These are phyloP conservation scores for Cyberlindnera meyerae DNA, from an alignment of 805 yeast species.

Conservation along the genomic window DNA sequence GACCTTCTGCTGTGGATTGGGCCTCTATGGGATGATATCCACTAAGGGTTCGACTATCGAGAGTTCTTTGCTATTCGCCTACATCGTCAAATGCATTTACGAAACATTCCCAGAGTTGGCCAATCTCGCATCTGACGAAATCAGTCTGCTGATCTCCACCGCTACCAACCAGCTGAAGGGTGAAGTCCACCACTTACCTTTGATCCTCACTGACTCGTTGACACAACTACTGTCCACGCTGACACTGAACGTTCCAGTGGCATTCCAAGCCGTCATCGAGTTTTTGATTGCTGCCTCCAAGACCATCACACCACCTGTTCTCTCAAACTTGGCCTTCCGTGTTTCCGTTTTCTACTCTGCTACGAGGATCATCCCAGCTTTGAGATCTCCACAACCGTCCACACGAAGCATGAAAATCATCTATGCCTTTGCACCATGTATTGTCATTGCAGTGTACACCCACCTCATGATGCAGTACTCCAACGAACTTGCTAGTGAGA, in stretches of 20 bases:
- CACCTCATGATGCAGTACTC: constrained; percentile 81
- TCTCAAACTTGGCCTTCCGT: constrained; percentile 78
- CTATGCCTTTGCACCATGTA: constrained; percentile 89
- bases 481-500: constrained; percentile 63
- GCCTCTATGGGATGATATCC: constrained; percentile 78
- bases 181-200: constrained; percentile 29
- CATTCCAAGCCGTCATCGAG: constrained; percentile 31
- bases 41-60: constrained; percentile 89
- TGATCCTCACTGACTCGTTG: constrained; percentile 25
- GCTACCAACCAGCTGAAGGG: constrained; percentile 29
- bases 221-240: constrained; percentile 19
- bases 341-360: constrained; percentile 87
- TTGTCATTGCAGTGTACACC: constrained; percentile 91
- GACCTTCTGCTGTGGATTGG: constrained; percentile 67
- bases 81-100: constrained; percentile 88
- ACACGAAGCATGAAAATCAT: constrained; percentile 44
- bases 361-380: constrained; percentile 84
- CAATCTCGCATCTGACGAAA: constrained; percentile 42
- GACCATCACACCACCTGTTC: constrained; percentile 72
- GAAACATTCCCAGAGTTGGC: constrained; percentile 89
- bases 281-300: constrained; percentile 42
- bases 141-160: constrained; percentile 33
- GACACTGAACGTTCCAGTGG: constrained; percentile 24
- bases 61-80: constrained; percentile 78
- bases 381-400: constrained; percentile 36